These are phyloP conservation scores for Laguncularia racemosa DNA, from an alignment of 345 rosid species.

Conservation along the genomic window DNA sequence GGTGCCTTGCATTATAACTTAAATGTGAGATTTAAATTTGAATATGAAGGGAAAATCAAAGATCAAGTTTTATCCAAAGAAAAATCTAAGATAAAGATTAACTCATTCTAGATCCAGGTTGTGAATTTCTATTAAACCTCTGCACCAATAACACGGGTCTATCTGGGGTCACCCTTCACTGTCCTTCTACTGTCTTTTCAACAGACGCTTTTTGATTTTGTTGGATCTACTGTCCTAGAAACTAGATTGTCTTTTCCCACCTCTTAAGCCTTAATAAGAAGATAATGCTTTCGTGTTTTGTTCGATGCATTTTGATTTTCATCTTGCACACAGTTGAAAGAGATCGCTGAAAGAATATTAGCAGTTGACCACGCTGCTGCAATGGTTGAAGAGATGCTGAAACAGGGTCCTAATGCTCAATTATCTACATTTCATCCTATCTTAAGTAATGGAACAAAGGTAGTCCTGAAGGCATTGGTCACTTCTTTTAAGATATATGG, in stretches of 20 bases:
- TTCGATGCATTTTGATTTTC: too few relatives aligned
- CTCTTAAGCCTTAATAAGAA: neutral
- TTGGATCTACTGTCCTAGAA: neutral
- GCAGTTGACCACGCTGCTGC: slow-evolving; percentile 92
- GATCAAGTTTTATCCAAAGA: too few relatives aligned
- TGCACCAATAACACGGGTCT: neutral
- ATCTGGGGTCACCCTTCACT: neutral
- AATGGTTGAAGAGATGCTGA: slow-evolving; percentile 84
- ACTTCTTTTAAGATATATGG: slow-evolving; percentile 1
- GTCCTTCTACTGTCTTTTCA: neutral
- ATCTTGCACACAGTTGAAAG: slow-evolving; percentile 56
- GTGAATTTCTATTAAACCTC: neutral
- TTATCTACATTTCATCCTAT: slow-evolving; percentile 16
- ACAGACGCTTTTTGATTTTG: neutral
- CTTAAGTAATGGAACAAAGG: slow-evolving; percentile 32
- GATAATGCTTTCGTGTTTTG: slow-evolving; percentile 3
- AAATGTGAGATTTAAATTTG: too few relatives aligned
- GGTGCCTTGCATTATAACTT: too few relatives aligned
- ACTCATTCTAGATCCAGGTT: neutral
- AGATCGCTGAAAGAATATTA: slow-evolving; percentile 77
- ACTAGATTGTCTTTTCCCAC: too few relatives aligned
- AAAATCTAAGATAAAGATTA: neutral
- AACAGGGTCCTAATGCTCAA: slow-evolving; percentile 45
- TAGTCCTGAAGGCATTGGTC: slow-evolving; percentile 13
- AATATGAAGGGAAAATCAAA: too few relatives aligned